phyloP scores from a whole-genome alignment of 2,329 filamentous ascomycete species.

The Sporothrix brasiliensis region DNA sequence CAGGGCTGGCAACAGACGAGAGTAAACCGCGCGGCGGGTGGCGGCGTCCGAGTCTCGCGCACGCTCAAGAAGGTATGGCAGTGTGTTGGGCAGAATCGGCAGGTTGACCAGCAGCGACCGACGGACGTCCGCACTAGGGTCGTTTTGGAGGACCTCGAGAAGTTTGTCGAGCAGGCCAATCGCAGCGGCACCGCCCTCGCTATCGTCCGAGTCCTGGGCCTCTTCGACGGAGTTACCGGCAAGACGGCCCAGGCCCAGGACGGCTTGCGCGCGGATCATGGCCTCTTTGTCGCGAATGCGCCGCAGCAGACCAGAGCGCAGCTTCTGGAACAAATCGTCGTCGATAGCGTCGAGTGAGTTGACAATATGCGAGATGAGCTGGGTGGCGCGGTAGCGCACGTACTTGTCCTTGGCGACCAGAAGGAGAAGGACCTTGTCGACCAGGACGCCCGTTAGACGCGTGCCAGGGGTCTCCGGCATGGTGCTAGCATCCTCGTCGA shows the following conservation, averaged over 20 bases:
- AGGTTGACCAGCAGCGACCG: constrained; percentile 86
- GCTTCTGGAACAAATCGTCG: constrained; percentile 82
- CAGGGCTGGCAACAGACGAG: constrained; percentile 79
- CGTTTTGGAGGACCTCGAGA: constrained; percentile 86
- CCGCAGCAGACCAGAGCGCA: constrained; percentile 78
- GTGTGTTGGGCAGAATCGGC: constrained; percentile 78
- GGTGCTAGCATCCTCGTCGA: constrained; percentile 68
- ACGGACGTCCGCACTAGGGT: constrained; percentile 90
- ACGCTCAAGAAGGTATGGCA: constrained; percentile 86
- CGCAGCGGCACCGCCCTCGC: constrained; percentile 63
- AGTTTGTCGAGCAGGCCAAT: constrained; percentile 79
- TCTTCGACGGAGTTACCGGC: constrained; percentile 77
- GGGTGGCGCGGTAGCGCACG: constrained; percentile 85
- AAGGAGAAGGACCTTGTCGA: constrained; percentile 74
- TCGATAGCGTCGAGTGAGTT: constrained; percentile 92
- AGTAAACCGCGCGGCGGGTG: constrained; percentile 84
- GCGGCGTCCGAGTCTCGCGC: constrained; percentile 85
- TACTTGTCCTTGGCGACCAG: constrained; percentile 88
- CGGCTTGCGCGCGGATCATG: constrained; percentile 87
- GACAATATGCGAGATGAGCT: constrained; percentile 87
- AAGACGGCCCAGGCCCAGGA: constrained; percentile 82
- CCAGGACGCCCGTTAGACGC: constrained; percentile 72
- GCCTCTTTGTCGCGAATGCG: constrained; percentile 92
- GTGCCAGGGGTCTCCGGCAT: constrained; percentile 83
- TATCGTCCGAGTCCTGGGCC: constrained; percentile 69